Evolutionary conservation across 2,329 filamentous ascomycete species (phyloP), one percentile per base, ranked within the genome.

Genomic region (Cylindrodendrum hubeiense): DNA sequence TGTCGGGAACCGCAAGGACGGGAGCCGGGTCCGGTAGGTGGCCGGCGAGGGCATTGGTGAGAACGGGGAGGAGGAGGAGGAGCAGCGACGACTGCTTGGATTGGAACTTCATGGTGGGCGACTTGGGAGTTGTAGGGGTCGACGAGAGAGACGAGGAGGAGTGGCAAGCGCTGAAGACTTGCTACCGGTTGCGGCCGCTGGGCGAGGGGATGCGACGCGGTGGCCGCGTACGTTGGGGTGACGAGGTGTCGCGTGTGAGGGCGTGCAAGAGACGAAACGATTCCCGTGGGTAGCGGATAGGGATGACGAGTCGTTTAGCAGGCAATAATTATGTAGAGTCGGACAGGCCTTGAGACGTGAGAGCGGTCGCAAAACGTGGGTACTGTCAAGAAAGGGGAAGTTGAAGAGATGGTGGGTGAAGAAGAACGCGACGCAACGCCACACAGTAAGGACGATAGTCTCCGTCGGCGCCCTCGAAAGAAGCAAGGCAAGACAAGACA

Each of bases 31-130:
- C 67, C 52, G 71, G 64, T 37, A 69, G 64, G 54, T 68, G 59
- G 37, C 68, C 67, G 30, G 70, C 65, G 26, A 74, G 51, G 10
- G 65, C 77, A 65, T 78, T 69, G 26, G 86, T 87, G 65, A 91
- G 78, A 37, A 84, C 85, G 30, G 88, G 86, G 39, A 91, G 79
- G 2, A 91, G 83, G 39, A 92, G 84, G 34, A 92, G 81, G 53
- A 92, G 78, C 24, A 92, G 77, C 30, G 87, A 83, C 60, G 85
- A 85, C 65, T 83, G 82, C 60, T 79, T 80, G 67, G 83, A 83
- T 79, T 84, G 84, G 72, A 91, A 79, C 79, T 85, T 89, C 90
- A 93, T 92, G 70, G 71, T 83, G 79, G 60, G 58, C 59, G 50
- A 50, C 50, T 34, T 44, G 34, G 41, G 30, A 30, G 34, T 34